phyloP scores from a whole-genome alignment of 1,139 yeast species.

The Geotrichum klebahnii region DNA sequence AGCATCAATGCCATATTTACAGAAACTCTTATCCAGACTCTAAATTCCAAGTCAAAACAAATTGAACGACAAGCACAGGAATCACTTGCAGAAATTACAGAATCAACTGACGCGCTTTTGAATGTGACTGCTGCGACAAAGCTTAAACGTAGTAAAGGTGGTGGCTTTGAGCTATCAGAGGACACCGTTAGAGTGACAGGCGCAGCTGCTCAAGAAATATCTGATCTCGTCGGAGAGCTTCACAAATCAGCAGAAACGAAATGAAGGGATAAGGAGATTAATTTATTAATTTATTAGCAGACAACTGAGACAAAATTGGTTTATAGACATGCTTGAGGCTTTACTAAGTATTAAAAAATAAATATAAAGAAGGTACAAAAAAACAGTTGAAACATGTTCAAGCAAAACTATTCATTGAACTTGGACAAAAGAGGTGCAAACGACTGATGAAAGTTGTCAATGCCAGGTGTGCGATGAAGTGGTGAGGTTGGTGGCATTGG shows the following conservation, averaged over 20 bases:
- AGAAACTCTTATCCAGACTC: constrained; percentile 14
- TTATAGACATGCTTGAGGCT: too few species aligned
- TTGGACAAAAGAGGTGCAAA: constrained; percentile 4
- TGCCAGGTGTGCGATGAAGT: background rate
- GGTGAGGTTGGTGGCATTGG: background rate
- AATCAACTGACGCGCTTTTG: background rate
- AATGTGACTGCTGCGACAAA: constrained; percentile 4
- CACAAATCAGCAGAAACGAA: background rate
- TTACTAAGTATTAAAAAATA: background rate
- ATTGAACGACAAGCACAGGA: constrained; percentile 6
- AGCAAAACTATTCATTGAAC: background rate
- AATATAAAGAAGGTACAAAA: background rate
- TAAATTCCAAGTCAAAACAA: constrained; percentile 6
- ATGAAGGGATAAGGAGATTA: too few species aligned
- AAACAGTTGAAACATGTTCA: background rate
- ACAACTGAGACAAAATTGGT: too few species aligned
- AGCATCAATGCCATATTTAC: constrained; percentile 17
- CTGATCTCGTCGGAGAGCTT: constrained; percentile 1
- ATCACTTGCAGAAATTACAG: constrained; percentile 6
- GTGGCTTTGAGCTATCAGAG: background rate
- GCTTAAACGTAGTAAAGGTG: background rate
- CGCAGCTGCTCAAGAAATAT: constrained; percentile 2
- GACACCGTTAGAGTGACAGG: background rate
- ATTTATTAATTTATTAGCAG: too few species aligned
- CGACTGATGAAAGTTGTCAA: background rate